These are phyloP conservation scores for Entrophospora sp. DNA, from an alignment of 192 early-diverging fungal genomes.

Conservation along the genomic window DNA sequence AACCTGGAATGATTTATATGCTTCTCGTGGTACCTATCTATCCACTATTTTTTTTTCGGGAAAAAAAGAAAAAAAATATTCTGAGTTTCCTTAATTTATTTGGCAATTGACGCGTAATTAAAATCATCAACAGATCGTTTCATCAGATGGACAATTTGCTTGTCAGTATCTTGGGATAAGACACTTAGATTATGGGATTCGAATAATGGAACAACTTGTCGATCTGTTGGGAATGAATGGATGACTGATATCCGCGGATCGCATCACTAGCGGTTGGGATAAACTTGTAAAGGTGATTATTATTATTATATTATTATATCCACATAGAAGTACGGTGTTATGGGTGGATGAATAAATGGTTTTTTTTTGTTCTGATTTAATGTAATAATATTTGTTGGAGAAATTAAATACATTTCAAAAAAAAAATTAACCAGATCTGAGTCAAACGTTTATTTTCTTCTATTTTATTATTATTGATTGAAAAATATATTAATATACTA, in stretches of 20 bases:
- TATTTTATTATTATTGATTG: no score
- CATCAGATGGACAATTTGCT: constrained; percentile 98
- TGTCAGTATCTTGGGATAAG: constrained; percentile 99
- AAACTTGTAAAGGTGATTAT: constrained; percentile 99
- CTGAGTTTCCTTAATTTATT: no score
- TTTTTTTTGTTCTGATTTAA: no score
- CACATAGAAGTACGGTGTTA: no score
- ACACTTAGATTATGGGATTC: constrained; percentile 99
- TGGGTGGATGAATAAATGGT: no score
- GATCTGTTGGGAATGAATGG: constrained; percentile 96
- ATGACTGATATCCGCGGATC: constrained; percentile 95
- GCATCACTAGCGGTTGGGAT: constrained; percentile 98
- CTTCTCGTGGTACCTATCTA: constrained; percentile 75
- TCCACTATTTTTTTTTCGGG: not conserved
- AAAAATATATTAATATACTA: no score
- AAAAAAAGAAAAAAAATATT: no score
- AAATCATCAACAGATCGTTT: constrained; percentile 92
- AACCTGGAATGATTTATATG: constrained; percentile 93
- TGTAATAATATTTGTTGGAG: no score
- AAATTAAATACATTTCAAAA: no score
- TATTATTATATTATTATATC: no score
- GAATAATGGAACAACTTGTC: constrained; percentile 87
- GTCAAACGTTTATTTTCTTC: no score
- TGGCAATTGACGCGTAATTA: constrained; percentile 95
- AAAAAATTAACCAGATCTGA: no score